Base-by-base conservation (phyloP, 805 yeast genomes). In the Komagataella mondaviorum region DNA sequence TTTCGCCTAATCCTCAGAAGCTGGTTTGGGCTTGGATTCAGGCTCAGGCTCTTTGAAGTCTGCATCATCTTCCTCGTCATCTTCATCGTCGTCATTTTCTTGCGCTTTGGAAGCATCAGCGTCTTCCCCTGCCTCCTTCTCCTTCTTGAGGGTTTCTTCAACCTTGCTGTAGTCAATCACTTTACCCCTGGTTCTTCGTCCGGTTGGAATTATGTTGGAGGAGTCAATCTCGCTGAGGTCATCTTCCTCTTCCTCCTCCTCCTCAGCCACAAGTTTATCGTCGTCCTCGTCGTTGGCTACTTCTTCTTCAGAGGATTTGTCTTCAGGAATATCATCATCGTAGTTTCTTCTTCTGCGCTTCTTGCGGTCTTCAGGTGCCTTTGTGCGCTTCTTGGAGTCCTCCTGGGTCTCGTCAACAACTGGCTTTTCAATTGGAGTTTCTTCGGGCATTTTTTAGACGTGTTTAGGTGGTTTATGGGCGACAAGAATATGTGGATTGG, bases 101-200 rank as follows among this genome's bases (percentile, higher is more conserved):
- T 68, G 77, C 8, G 10, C 6, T 30, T 30, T 10, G n/a, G 39
- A 30, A 12, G 39, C 39, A 14, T 66, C 78, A 3, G 69, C 76
- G 8, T 58, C 66, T 5, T 44, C 48, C 16, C 44, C 39, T 17
- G 67, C 68, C 45, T 70, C 71, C 44, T 51, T 12, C 53, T 78
- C 83, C 49, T 68, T 69, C 51, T 77, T 80, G 59, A 87, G 67
- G 62, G 85, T 78, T 57, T 79, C 85, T 18, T 88, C 86, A 14
- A 95, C 88, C 67, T 86, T 83, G 52, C 80, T 73, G 65, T 85
- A 89, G 67, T 89, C 96, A 58, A 90, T 84, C 17, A 83, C 85
- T 61, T 82, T 85, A 14, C 96, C 95, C 58, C 97, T 78, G 6
- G 96, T 89, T 72, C 96, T 85, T 68, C 95, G 76, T 12, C 95